Percentiles rank a stretch among this genome's conserved stretches.
phyloP scores from a whole-genome alignment of 177 flowering plant genomes.

The Tripterygium wilfordii region DNA sequence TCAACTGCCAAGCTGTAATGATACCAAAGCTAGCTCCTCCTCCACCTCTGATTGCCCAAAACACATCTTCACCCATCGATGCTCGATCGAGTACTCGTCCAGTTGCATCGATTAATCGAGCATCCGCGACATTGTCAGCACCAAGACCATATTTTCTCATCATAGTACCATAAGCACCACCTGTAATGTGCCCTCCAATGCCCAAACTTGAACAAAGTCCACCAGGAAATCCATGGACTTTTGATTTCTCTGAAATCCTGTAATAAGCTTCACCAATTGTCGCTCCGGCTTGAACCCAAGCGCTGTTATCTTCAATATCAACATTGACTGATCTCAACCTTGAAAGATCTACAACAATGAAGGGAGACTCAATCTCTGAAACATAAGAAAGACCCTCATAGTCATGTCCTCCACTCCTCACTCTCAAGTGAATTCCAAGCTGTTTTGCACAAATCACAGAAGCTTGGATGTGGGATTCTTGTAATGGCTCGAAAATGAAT shows the following conservation, averaged over 20 bases:
- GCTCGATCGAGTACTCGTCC: constrained; percentile 32
- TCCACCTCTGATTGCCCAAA: constrained; percentile 27
- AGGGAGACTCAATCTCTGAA: constrained; percentile 23
- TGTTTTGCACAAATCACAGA: constrained; percentile 32
- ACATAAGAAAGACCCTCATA: constrained; percentile 42
- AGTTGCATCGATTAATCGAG: constrained; percentile 30
- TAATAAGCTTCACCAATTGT: constrained; percentile 42
- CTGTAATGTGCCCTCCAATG: constrained; percentile 38
- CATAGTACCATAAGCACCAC: constrained; percentile 42
- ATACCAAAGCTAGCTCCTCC: constrained; percentile 36
- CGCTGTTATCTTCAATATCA: constrained; percentile 17
- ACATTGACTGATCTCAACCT: constrained; percentile 26
- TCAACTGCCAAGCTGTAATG: constrained; percentile 31
- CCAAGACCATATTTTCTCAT: constrained; percentile 43
- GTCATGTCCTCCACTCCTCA: constrained; percentile 50
- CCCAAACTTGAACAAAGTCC: constrained; percentile 36
- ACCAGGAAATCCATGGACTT: constrained; percentile 31
- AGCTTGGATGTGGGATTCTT: constrained; percentile 31
- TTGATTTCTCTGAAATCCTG: constrained; percentile 25
- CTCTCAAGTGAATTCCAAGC: constrained; percentile 23
- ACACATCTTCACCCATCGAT: constrained; percentile 22
- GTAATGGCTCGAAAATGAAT: constrained; percentile 40
- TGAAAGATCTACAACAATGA: constrained; percentile 28
- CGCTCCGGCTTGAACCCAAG: constrained; percentile 45
- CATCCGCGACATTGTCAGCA: constrained; percentile 40